Evolutionary conservation across 495 filamentous ascomycete genomes (phyloP).

Genomic region (Umbilicaria muhlenbergii): DNA sequence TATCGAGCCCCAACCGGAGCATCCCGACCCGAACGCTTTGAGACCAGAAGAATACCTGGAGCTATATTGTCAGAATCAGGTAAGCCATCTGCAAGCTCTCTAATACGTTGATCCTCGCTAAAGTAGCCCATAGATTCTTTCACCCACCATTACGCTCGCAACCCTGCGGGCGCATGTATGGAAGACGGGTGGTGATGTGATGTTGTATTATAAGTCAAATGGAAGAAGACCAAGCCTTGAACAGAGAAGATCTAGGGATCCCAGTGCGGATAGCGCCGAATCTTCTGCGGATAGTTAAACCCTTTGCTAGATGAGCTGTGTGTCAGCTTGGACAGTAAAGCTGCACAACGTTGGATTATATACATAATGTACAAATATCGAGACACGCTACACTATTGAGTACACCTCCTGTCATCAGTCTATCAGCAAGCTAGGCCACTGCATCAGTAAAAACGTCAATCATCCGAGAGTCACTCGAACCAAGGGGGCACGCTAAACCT

Average conservation of each 20-base stretch:
- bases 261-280: no score
- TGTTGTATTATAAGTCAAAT: conserved; percentile 82
- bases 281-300: no score
- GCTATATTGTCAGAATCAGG: conserved; percentile 82
- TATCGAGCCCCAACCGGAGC: conserved; percentile 46
- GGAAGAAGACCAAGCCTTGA: conserved; percentile 42
- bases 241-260: background rate
- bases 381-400: no score
- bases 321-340: no score
- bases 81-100: conserved; percentile 24
- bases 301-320: no score
- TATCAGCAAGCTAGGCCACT: no score
- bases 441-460: no score
- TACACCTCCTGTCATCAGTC: no score
- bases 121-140: conserved; percentile 31
- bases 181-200: conserved; percentile 80
- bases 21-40: conserved; percentile 41
- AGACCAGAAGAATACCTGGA: conserved; percentile 88
- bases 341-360: no score
- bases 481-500: no score
- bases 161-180: conserved; percentile 83
- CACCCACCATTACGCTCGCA: conserved; percentile 72
- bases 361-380: no score
- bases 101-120: background rate
- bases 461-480: no score